Conservation (phyloP, 129 eudicot genomes). For the Chrysanthemum lavandulifolium region DNA sequence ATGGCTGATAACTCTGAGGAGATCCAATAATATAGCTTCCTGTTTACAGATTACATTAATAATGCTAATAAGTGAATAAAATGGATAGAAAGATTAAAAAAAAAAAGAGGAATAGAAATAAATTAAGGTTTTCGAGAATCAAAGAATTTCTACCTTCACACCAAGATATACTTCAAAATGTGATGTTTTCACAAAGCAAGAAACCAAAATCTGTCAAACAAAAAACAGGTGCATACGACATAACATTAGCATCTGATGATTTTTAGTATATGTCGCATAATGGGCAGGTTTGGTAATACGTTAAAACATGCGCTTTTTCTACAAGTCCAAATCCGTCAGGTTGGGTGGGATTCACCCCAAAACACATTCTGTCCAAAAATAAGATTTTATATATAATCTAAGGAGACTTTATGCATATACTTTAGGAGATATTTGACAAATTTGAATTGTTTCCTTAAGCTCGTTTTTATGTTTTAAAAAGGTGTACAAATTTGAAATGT, state of each 20-base stretch:
- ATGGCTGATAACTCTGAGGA: slow-evolving; percentile 78
- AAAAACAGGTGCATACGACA: slow-evolving; percentile 20
- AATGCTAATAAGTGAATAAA: slow-evolving; percentile 7
- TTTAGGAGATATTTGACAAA: too few species aligned
- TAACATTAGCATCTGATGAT: slow-evolving; percentile 11
- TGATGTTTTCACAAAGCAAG: slow-evolving; percentile 83
- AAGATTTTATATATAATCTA: too few species aligned
- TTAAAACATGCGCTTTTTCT: too few species aligned
- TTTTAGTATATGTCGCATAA: not conserved
- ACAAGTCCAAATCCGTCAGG: too few species aligned
- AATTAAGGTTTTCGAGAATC: slow-evolving; percentile 8
- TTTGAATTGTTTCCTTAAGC: too few species aligned
- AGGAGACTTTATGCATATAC: too few species aligned
- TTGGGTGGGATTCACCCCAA: too few species aligned
- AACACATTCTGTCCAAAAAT: too few species aligned
- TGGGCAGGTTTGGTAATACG: too few species aligned
- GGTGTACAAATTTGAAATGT: too few species aligned
- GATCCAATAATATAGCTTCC: slow-evolving; percentile 78
- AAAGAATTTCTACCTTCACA: slow-evolving; percentile 36
- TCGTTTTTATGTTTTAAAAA: not conserved
- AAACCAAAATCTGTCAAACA: slow-evolving; percentile 55
- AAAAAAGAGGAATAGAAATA: not conserved
- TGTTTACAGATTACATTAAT: slow-evolving; percentile 26
- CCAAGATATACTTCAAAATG: slow-evolving; percentile 71
- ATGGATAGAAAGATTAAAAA: not conserved